Evolutionary conservation across 441 rosid genomes (phyloP), one percentile per base, ranked within the genome.

Genomic region (Gossypium gossypioides): DNA sequence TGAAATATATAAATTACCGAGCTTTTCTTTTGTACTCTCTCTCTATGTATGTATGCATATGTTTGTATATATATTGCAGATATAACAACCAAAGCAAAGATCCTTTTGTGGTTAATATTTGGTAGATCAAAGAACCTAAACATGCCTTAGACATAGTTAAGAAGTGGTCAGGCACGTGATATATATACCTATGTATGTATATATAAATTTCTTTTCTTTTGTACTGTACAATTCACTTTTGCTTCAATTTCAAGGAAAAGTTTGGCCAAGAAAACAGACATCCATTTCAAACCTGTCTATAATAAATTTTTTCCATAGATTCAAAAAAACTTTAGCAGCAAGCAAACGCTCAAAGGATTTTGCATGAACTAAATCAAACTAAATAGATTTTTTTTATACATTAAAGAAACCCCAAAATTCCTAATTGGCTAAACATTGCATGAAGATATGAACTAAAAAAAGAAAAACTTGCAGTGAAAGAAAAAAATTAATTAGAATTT

Each of bases 211-310:
- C 44, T 37, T 37, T 37, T 8, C 12, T 37, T 37, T 8, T 37
- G 44, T 8, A 37, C 44, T 8, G 1, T 29, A 61, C 9, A 61
- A 15, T 61, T 61, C 66, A 32, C n/a, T 61, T 61, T 24, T 22
- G 21, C 56, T 44, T 44, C 69, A 66, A 66, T 24, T 3, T 13
- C 57, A 48, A 65, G 59, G 46, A 50, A 67, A 50, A 25, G 22
- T 29, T 29, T 68, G 60, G 48, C 60, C 57, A 48, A 19, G 13
- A 50, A 68, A 50, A 68, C 59, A 27, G 48, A 68, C 72, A 29
- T 50, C 18, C 71, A 29, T 50, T 68, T 68, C 29, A 68, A 51
- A 51, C 48, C 27, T 4, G n/a, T 51, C 46, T 51, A 6, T 68
- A 7, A 19, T 54, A 54, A 18, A 54, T 2, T 7, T 22, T 37